Evolutionary conservation across 2,329 filamentous ascomycete genomes (phyloP).

Genomic region (Pseudogymnoascus sp.): DNA sequence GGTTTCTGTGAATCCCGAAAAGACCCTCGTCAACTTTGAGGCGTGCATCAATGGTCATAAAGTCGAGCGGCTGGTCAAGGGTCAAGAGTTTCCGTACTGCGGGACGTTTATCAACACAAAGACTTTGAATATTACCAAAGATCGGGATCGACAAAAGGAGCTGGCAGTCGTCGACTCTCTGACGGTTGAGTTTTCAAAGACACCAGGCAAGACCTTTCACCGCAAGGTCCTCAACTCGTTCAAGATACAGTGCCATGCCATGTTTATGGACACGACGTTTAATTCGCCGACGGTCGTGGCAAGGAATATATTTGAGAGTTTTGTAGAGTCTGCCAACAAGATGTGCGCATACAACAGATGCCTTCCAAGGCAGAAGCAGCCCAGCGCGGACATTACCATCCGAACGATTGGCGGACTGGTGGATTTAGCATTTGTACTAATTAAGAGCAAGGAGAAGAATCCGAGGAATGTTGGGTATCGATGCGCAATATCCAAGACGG

Average conservation of each 20-base stretch:
- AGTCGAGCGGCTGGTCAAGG: slow-evolving; percentile 43
- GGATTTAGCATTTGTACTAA: slow-evolving; percentile 21
- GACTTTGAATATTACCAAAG: slow-evolving; percentile 68
- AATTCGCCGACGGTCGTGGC: slow-evolving; percentile 66
- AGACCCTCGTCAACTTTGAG: slow-evolving; percentile 82
- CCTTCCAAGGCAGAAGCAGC: slow-evolving; percentile 50
- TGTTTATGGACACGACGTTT: slow-evolving; percentile 74
- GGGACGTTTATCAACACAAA: slow-evolving; percentile 68
- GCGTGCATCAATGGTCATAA: slow-evolving; percentile 46
- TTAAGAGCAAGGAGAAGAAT: slow-evolving; percentile 22
- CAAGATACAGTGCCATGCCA: slow-evolving; percentile 76
- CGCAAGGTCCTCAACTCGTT: slow-evolving; percentile 72
- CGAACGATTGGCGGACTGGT: slow-evolving; percentile 22
- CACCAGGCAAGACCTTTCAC: slow-evolving; percentile 70
- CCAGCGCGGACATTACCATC: slow-evolving; percentile 51
- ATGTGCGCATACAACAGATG: slow-evolving; percentile 55
- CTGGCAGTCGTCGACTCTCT: slow-evolving; percentile 60
- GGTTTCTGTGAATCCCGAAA: slow-evolving; percentile 65
- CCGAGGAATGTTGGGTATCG: not conserved
- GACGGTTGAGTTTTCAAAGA: slow-evolving; percentile 67
- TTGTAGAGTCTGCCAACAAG: slow-evolving; percentile 72
- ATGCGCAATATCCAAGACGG: not conserved
- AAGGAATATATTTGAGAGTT: slow-evolving; percentile 66
- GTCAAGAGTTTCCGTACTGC: slow-evolving; percentile 73
- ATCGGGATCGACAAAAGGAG: slow-evolving; percentile 47